Percentiles rank a stretch among this genome's conserved stretches.
These are phyloP conservation scores for Selaginella tamariscina DNA, from an alignment of 75 land plant genomes.

Conservation along the genomic window DNA sequence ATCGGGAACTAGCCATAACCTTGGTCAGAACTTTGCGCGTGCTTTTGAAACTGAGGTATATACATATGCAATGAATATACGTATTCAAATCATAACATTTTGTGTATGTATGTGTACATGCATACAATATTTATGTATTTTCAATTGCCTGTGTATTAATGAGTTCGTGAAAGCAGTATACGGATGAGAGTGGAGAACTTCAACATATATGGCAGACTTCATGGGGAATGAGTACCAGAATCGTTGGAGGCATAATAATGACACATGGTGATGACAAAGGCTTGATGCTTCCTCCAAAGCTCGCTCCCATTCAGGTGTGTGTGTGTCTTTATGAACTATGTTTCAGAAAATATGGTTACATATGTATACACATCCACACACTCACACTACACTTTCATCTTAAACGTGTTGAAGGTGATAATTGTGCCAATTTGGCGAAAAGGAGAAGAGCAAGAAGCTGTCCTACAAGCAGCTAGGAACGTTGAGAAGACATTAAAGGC, in stretches of 20 bases:
- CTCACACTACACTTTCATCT: no score
- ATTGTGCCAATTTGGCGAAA: slow-evolving; percentile 95
- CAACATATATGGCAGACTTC: slow-evolving; percentile 95
- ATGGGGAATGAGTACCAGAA: slow-evolving; percentile 96
- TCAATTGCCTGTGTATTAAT: background rate
- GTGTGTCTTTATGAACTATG: background rate
- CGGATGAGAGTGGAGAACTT: slow-evolving; percentile 71
- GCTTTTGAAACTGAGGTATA: slow-evolving; percentile 83
- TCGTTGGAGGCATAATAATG: slow-evolving; percentile 97
- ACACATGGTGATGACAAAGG: slow-evolving; percentile 96
- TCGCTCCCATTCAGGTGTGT: slow-evolving; percentile 85
- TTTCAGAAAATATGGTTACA: no score
- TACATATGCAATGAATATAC: background rate
- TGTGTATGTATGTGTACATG: background rate
- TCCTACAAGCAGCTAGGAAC: slow-evolving; percentile 45
- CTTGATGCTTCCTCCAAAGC: slow-evolving; percentile 71
- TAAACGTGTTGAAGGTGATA: slow-evolving; percentile 37
- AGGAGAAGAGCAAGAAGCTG: slow-evolving; percentile 49
- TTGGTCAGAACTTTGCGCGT: slow-evolving; percentile 92
- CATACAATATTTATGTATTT: background rate
- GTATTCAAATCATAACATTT: background rate
- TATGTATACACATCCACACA: no score
- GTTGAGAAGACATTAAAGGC: slow-evolving; percentile 33
- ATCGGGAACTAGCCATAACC: slow-evolving; percentile 98
- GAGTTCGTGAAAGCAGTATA: slow-evolving; percentile 26